phyloP scores from a whole-genome alignment of 1,284 basidiomycete genomes.

The Porogramme epimiltina region DNA sequence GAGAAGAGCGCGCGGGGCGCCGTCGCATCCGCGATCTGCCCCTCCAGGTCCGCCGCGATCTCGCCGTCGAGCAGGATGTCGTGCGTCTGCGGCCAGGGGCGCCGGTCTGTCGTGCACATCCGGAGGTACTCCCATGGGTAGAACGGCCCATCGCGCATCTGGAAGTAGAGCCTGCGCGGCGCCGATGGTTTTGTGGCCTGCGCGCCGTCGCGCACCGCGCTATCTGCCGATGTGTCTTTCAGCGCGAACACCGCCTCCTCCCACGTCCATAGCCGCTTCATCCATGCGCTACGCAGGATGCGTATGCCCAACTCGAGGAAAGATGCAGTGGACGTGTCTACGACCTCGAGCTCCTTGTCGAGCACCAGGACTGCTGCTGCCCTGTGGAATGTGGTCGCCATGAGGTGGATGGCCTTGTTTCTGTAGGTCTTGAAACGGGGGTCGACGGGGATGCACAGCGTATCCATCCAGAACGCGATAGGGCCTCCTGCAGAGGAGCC shows the following conservation, averaged over 20 bases:
- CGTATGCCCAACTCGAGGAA: conserved; percentile 1
- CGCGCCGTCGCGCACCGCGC: too few relatives aligned
- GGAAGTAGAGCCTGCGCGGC: conserved; percentile 1
- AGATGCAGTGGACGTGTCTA: background rate
- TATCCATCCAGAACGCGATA: conserved; percentile 3
- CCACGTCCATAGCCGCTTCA: conserved; percentile 4
- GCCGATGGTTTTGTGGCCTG: too few relatives aligned
- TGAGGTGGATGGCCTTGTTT: background rate
- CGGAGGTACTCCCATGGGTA: too few relatives aligned
- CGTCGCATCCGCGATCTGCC: too few relatives aligned
- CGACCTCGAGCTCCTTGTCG: background rate
- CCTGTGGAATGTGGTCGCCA: background rate
- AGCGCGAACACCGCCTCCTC: background rate
- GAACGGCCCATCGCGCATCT: background rate
- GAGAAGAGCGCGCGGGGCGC: too few relatives aligned
- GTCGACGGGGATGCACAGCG: conserved; percentile 4
- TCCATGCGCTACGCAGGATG: background rate
- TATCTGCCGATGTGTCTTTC: too few relatives aligned
- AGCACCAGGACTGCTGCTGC: conserved; percentile 1
- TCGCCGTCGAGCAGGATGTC: background rate
- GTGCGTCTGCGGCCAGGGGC: background rate
- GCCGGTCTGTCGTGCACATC: too few relatives aligned
- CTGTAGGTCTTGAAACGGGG: background rate
- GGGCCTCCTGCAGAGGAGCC: background rate
- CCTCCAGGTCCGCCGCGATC: too few relatives aligned